Conservation (phyloP, 2,329 filamentous ascomycete genomes). For the Elsinoe australis region DNA sequence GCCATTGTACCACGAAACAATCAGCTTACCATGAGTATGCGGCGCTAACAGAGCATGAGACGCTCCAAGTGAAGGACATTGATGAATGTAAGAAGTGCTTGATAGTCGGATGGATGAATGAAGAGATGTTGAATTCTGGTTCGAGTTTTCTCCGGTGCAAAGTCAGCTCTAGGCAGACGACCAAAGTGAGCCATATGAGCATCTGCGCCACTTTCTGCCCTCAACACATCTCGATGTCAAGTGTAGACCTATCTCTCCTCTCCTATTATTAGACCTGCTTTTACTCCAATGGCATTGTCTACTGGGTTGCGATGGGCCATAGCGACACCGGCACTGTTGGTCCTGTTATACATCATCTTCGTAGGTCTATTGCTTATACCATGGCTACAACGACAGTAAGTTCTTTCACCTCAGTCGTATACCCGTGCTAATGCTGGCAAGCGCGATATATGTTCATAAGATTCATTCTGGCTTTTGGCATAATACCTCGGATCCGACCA, state of each 20-base stretch:
- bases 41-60: neutral
- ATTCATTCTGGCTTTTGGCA: conserved; percentile 67
- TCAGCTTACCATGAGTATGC: neutral
- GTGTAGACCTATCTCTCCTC: neutral
- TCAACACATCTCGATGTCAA: no score
- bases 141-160: no score
- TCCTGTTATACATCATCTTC: conserved; percentile 57
- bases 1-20: conserved; percentile 18
- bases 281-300: conserved; percentile 10
- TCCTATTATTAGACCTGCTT: no score
- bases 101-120: no score
- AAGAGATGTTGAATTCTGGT: no score
- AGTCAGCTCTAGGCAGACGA: no score
- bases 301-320: conserved; percentile 5
- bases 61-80: no score
- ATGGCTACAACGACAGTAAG: conserved; percentile 72
- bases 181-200: no score
- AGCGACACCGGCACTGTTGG: conserved; percentile 6
- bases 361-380: conserved; percentile 60
- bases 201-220: no score
- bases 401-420: conserved; percentile 18
- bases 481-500: conserved; percentile 67
- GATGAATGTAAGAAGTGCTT: no score
- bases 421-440: conserved; percentile 31
- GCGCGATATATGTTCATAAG: conserved; percentile 76